These are phyloP conservation scores for Elaeis guineensis DNA, from an alignment of 176 grass and related monocot genomes.

Conservation along the genomic window DNA sequence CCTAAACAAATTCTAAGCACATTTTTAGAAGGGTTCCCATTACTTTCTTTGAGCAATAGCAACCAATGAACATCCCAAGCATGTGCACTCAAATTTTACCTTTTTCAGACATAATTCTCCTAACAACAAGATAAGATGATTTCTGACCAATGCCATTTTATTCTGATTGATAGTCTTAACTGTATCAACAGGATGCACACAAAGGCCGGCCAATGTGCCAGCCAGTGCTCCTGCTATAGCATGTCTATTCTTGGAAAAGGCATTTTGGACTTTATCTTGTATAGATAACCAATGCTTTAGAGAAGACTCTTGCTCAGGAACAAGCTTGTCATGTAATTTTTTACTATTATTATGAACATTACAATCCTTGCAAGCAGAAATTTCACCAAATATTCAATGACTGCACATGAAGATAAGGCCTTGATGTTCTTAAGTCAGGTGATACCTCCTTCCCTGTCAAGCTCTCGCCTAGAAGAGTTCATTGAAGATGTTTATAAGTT, in stretches of 20 bases:
- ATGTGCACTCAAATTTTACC: slow-evolving; percentile 32
- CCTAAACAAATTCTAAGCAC: slow-evolving; percentile 32
- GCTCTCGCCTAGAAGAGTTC: no score
- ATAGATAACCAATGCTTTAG: slow-evolving; percentile 19
- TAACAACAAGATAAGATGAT: slow-evolving; percentile 60
- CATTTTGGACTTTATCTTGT: slow-evolving; percentile 39
- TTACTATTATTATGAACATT: slow-evolving; percentile 10
- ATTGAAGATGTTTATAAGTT: no score
- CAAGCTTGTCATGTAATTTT: slow-evolving; percentile 21
- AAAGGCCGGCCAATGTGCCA: slow-evolving; percentile 64
- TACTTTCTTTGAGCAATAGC: no score
- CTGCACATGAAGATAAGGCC: slow-evolving; percentile 11
- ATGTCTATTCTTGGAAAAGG: slow-evolving; percentile 49
- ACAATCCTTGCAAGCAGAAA: slow-evolving; percentile 23
- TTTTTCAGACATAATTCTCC: slow-evolving; percentile 60
- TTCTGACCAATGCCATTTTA: slow-evolving; percentile 48
- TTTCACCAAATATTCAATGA: slow-evolving; percentile 13
- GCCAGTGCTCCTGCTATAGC: slow-evolving; percentile 73
- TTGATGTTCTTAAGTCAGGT: no score
- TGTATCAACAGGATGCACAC: slow-evolving; percentile 95
- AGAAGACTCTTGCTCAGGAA: slow-evolving; percentile 5
- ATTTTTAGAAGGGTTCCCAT: not conserved
- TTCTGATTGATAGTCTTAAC: slow-evolving; percentile 87
- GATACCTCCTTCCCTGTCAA: no score
- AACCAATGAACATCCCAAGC: no score